A percentile compares a stretch with the other conserved stretches of the same genome.
Conservation (phyloP, 2,329 filamentous ascomycete genomes). For the Byssochlamys sp. region DNA sequence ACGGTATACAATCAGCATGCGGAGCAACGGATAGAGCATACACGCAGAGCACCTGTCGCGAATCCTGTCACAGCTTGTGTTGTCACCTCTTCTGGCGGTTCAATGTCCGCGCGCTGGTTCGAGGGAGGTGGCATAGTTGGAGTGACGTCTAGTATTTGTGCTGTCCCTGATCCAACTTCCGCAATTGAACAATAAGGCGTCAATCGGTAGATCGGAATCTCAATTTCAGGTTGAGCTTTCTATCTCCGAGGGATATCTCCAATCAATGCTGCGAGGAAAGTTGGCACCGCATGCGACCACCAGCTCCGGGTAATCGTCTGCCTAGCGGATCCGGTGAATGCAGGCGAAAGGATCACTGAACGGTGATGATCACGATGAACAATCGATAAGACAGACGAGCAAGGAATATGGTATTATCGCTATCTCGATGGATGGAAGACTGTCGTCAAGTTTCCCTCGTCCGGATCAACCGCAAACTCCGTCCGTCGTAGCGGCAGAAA, state of each 20-base stretch:
- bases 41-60: conserved; percentile 33
- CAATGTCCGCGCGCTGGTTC: conserved; percentile 27
- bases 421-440: background rate
- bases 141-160: background rate
- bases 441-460: background rate
- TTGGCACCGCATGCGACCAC: background rate
- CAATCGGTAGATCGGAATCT: background rate
- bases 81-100: conserved; percentile 34
- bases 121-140: conserved; percentile 33
- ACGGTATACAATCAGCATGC: background rate
- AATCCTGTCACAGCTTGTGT: conserved; percentile 34
- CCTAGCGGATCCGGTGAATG: background rate
- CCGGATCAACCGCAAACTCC: background rate
- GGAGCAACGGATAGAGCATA: conserved; percentile 15
- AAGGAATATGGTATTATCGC: background rate
- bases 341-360: background rate
- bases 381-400: background rate
- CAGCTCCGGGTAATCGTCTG: background rate
- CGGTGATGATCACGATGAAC: background rate
- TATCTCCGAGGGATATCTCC: background rate
- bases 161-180: background rate
- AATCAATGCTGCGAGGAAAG: background rate
- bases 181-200: background rate
- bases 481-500: background rate
- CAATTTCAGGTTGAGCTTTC: background rate